phyloP scores from a whole-genome alignment of 805 yeast genomes.

The Teunomyces aglyptinius region DNA sequence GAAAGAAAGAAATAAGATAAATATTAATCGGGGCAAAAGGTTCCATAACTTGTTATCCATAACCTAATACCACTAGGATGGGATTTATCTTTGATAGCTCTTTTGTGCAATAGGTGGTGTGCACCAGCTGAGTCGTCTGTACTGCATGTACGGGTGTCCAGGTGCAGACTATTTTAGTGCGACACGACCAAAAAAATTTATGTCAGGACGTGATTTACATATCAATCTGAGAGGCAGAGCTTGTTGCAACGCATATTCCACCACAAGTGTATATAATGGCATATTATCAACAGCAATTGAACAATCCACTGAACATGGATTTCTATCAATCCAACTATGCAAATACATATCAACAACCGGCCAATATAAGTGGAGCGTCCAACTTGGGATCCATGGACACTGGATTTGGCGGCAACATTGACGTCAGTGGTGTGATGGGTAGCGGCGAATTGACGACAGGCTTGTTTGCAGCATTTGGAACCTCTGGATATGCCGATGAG shows the following conservation, averaged over 20 bases:
- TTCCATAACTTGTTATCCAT: neutral
- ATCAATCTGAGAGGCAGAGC: neutral
- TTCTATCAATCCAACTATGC: slow-evolving; percentile 43
- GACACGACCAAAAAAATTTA: slow-evolving; percentile 5
- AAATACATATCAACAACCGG: slow-evolving; percentile 21
- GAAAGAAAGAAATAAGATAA: neutral
- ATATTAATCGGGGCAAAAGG: neutral
- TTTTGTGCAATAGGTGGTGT: too few species aligned
- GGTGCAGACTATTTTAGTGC: neutral
- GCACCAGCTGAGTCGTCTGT: neutral
- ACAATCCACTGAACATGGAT: slow-evolving; percentile 37
- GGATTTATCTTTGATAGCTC: too few species aligned
- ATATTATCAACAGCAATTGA: slow-evolving; percentile 36
- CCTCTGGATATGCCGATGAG: slow-evolving; percentile 93
- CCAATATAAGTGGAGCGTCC: slow-evolving; percentile 16
- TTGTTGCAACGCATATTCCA: neutral
- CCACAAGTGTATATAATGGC: slow-evolving; percentile 27
- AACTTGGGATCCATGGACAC: slow-evolving; percentile 40
- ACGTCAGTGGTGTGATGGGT: slow-evolving; percentile 44
- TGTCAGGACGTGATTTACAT: slow-evolving; percentile 3
- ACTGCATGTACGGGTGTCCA: neutral
- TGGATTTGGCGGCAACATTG: slow-evolving; percentile 34
- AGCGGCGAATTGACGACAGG: slow-evolving; percentile 63
- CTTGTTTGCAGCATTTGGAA: slow-evolving; percentile 85
- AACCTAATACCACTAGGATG: too few species aligned